Evolutionary conservation across 2,329 filamentous ascomycete species (phyloP).

Genomic region (Microsporum ferrugineum): DNA sequence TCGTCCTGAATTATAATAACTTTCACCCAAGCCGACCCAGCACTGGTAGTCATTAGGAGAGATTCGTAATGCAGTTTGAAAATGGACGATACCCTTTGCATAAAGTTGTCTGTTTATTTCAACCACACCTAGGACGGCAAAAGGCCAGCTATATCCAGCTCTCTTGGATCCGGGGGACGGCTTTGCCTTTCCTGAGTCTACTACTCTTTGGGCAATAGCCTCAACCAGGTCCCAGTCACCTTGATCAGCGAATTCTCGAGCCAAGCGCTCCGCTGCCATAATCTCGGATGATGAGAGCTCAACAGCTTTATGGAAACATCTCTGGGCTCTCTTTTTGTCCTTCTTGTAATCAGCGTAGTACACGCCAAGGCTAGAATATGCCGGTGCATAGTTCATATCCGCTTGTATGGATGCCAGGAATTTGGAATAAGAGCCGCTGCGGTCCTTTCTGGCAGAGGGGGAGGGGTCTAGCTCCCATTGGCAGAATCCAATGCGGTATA

Average conservation of each 20-base stretch:
- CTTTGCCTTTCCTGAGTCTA: slow-evolving; percentile 87
- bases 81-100: slow-evolving; percentile 75
- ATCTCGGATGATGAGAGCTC: slow-evolving; percentile 83
- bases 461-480: slow-evolving; percentile 75
- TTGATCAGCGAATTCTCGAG: slow-evolving; percentile 73
- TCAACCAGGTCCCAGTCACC: slow-evolving; percentile 96
- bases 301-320: slow-evolving; percentile 92
- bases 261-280: slow-evolving; percentile 74
- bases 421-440: slow-evolving; percentile 68
- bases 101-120: slow-evolving; percentile 93
- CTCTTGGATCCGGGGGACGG: slow-evolving; percentile 86
- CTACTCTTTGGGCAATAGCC: slow-evolving; percentile 75
- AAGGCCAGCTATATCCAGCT: slow-evolving; percentile 91
- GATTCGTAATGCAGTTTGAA: slow-evolving; percentile 77
- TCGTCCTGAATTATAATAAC: slow-evolving; percentile 85
- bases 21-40: slow-evolving; percentile 94
- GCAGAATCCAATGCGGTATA: slow-evolving; percentile 78
- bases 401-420: slow-evolving; percentile 77
- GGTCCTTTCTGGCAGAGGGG: slow-evolving; percentile 62
- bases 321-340: slow-evolving; percentile 74
- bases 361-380: slow-evolving; percentile 80
- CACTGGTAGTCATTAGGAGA: slow-evolving; percentile 82
- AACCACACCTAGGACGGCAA: slow-evolving; percentile 82
- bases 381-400: slow-evolving; percentile 75
- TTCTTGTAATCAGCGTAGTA: slow-evolving; percentile 87